phyloP scores from a whole-genome alignment of 208 protist species.

The Sergeia podlipaevii region DNA sequence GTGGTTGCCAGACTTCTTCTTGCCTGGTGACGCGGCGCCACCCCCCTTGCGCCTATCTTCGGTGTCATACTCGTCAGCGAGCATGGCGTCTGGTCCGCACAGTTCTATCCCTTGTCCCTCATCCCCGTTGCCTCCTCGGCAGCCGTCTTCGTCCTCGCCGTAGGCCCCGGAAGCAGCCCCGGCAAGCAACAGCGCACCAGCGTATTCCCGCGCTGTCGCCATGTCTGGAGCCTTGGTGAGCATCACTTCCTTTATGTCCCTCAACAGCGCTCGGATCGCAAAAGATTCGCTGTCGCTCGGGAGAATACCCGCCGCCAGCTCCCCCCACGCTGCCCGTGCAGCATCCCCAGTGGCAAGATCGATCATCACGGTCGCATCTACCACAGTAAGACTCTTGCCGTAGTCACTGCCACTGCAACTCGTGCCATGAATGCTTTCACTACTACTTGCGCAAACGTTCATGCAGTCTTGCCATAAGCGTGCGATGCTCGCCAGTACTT shows the following conservation, averaged over 20 bases:
- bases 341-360: slow-evolving; percentile 26
- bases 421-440: neutral
- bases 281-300: slow-evolving; percentile 5
- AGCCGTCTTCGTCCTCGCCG: slow-evolving; percentile 4
- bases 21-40: too few species aligned
- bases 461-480: too few species aligned
- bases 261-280: neutral
- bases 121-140: too few species aligned
- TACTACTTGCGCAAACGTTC: too few species aligned
- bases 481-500: too few species aligned
- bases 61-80: too few species aligned
- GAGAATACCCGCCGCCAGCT: slow-evolving; percentile 17
- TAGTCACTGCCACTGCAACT: neutral
- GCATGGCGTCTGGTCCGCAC: too few species aligned
- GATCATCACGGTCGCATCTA: slow-evolving; percentile 27
- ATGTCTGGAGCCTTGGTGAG: slow-evolving; percentile 16
- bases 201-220: slow-evolving; percentile 4
- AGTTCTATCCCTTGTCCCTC: too few species aligned
- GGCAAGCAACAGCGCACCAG: slow-evolving; percentile 3
- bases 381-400: slow-evolving; percentile 9
- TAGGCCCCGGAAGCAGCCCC: neutral
- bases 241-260: slow-evolving; percentile 9
- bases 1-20: too few species aligned
- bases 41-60: too few species aligned
- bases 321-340: slow-evolving; percentile 28